These are phyloP conservation scores for Alternaria brassicae DNA, from an alignment of 2,329 filamentous ascomycete genomes.

Conservation along the genomic window DNA sequence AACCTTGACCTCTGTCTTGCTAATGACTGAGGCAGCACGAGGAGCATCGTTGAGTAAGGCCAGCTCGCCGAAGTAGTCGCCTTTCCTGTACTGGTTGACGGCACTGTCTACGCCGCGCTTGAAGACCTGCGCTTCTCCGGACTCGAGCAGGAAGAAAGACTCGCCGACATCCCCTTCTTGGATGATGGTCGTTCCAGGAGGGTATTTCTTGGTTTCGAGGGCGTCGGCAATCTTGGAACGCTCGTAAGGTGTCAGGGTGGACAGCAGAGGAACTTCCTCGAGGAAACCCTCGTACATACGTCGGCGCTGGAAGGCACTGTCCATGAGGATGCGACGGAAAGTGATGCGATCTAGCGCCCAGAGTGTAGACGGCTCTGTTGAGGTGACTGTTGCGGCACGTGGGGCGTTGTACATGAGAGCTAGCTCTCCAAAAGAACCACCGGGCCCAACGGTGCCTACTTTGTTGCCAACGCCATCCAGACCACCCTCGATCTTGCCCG, in stretches of 20 bases:
- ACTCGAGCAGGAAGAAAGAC: conserved; percentile 89
- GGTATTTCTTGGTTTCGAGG: conserved; percentile 87
- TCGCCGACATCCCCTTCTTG: conserved; percentile 88
- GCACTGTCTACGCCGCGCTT: conserved; percentile 74
- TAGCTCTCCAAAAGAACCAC: conserved; percentile 94
- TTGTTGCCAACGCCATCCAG: conserved; percentile 81
- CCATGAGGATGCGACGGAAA: conserved; percentile 97
- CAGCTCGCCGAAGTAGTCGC: conserved; percentile 96
- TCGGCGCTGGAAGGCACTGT: conserved; percentile 92
- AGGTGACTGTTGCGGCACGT: conserved; percentile 91
- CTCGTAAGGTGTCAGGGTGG: conserved; percentile 86
- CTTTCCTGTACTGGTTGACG: conserved; percentile 84
- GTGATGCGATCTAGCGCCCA: conserved; percentile 96
- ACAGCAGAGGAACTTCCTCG: conserved; percentile 87
- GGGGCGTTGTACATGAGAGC: conserved; percentile 99
- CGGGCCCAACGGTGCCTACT: conserved; percentile 81
- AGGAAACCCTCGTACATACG: conserved; percentile 98
- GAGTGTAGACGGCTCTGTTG: conserved; percentile 79
- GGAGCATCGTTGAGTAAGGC: conserved; percentile 93
- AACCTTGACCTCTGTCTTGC: conserved; percentile 87
- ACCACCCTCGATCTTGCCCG: conserved; percentile 79
- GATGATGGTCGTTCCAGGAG: conserved; percentile 83
- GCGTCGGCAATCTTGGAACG: conserved; percentile 97
- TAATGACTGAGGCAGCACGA: conserved; percentile 86
- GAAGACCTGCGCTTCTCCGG: conserved; percentile 84